Evolutionary conservation across 495 filamentous ascomycete species (phyloP).

Genomic region (Glonium stellatum): DNA sequence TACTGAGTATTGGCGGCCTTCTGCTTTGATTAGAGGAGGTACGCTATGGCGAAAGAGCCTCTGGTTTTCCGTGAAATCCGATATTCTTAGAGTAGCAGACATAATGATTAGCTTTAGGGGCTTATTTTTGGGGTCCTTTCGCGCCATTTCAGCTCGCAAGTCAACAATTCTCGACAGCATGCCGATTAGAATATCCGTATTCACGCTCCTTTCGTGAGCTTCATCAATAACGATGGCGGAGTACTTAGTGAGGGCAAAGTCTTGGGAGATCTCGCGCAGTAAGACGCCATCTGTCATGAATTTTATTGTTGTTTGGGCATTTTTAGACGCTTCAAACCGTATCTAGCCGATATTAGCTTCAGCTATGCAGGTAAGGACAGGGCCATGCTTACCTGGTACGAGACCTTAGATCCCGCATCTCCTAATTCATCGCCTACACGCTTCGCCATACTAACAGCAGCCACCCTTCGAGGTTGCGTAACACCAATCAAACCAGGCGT

Average conservation of each 20-base stretch:
- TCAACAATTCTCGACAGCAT: slow-evolving; percentile 92
- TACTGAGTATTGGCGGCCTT: slow-evolving; percentile 90
- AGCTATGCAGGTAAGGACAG: neutral
- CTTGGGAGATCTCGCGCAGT: slow-evolving; percentile 81
- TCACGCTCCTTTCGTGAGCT: slow-evolving; percentile 94
- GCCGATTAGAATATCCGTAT: slow-evolving; percentile 94
- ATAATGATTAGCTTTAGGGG: slow-evolving; percentile 95
- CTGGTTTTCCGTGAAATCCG: slow-evolving; percentile 81
- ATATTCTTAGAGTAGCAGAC: slow-evolving; percentile 88
- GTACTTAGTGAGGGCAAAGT: slow-evolving; percentile 88
- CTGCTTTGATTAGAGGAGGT: slow-evolving; percentile 80
- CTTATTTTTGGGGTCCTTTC: slow-evolving; percentile 49
- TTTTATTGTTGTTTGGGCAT: slow-evolving; percentile 84
- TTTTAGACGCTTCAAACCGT: slow-evolving; percentile 79
- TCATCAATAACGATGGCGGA: slow-evolving; percentile 93
- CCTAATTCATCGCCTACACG: slow-evolving; percentile 83
- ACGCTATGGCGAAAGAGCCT: slow-evolving; percentile 66
- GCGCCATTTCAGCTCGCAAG: slow-evolving; percentile 57
- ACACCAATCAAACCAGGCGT: slow-evolving; percentile 91
- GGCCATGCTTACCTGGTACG: slow-evolving; percentile 49
- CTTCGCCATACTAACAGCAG: slow-evolving; percentile 91
- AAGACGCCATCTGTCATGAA: slow-evolving; percentile 99
- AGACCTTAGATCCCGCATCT: slow-evolving; percentile 54
- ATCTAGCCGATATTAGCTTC: slow-evolving; percentile 47
- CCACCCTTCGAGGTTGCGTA: slow-evolving; percentile 88